Evolutionary conservation across 441 rosid genomes (phyloP), one percentile per base, ranked within the genome.

Genomic region (Populus hybrid): DNA sequence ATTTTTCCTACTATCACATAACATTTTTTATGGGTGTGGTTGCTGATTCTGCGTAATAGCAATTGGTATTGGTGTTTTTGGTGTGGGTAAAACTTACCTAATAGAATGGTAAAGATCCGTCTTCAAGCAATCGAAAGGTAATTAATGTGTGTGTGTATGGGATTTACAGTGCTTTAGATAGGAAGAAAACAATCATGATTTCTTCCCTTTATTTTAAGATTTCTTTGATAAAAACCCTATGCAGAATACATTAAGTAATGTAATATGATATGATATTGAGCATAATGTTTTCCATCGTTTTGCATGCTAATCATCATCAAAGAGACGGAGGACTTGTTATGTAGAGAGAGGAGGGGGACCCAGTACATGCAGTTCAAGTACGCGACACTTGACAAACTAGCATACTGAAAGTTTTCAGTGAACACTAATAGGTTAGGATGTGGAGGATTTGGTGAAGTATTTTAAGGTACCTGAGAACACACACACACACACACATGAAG

Each of bases 401-500:
- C n/a, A 89, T 92, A 80, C 88, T 91, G 16, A 77, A 81, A 50
- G 75, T 75, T 32, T 91, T 87, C 70, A 65, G 68, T 74, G 91
- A 86, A 71, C n/a, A 61, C 70, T 71, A 73, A 64, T 78, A 87
- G 83, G 83, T 91, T 92, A 66, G 93, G 93, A 24, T 81, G 81
- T 36, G 94, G 97, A 82, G 94, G 93, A 77, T 90, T 72, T 80
- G 93, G 94, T 68, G 89, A 86, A 80, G 89, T 89, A 70, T 89
- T 83, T 36, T n/a, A 88, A 87, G 89, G 97, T 89, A 76, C 12
- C 50, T 61, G 70, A 28, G 8, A 18, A 24, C 24, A 24, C 24
- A 24, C 24, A 24, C 70, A 9, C 69, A 0, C 28, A 34, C 34
- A 32, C 35, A 34, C 46, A 9, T 12, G 3, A 2, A 18, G 0